Base-by-base conservation (phyloP, 192 early-diverging fungal species). In the Kickxella alabastrina region DNA sequence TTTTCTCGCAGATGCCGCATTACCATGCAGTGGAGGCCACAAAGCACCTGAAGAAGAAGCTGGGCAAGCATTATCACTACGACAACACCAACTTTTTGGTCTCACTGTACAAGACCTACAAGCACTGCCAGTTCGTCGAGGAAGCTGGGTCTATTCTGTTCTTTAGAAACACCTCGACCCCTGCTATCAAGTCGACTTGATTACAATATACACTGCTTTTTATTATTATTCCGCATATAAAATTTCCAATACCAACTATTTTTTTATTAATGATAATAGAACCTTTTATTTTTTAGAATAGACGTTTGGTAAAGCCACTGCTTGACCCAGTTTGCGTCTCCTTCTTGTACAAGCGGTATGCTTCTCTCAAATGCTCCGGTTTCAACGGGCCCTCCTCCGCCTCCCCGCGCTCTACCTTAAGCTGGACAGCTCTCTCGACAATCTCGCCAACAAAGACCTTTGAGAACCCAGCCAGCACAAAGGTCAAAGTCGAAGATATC, bases 1-100 rank as follows among this genome's bases (percentile, higher is more conserved):
- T 93, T 53, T 98, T 96, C 80, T 90, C 89, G 9, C 89, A 84
- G n/a, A 98, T 98, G 92, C 95, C 95, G 10, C 91, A 93, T 78
- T 98, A 98, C 79, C 79, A 98, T 60, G 95, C 86, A 1, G 59
- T 78, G 48, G 89, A 93, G 68, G 95, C 95, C 3, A 98, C 95
- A 18, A 52, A 53, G 28, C 82, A 86, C 41, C 64, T 96, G 36
- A 86, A 88, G 74, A 82, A 86, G 79, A 77, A 85, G 42, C 73
- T 95, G 29, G 93, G 92, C 23, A 70, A 83, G 44, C 83, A 89
- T 67, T 98, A 98, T 62, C 42, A 82, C 19, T 81, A 65, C 27
- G 92, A 95, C 66, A 59, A 79, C 25, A 90, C 86, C 15, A 83
- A 83, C 19, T 82, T 90, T 31, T 67, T 75, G 31, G 35, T 76